phyloP scores from a whole-genome alignment of 2,329 filamentous ascomycete species.

The Drechslerella dactyloides region DNA sequence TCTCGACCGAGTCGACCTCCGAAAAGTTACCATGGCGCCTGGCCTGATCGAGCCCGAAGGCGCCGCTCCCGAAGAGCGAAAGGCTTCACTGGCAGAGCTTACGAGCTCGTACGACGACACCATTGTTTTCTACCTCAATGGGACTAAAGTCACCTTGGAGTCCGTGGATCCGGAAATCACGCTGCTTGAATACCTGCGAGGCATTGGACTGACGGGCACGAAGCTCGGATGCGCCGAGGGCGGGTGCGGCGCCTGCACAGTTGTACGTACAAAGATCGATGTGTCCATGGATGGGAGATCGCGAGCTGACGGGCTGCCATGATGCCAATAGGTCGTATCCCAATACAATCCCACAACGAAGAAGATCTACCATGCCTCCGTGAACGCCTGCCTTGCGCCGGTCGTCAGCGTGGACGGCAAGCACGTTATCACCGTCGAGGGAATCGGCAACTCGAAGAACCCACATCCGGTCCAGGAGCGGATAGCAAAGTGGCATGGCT shows the following conservation, averaged over 20 bases:
- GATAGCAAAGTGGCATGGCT: constrained; percentile 88
- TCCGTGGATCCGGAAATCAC: constrained; percentile 85
- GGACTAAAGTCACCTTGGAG: constrained; percentile 84
- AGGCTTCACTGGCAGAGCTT: constrained; percentile 65
- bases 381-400: constrained; percentile 94
- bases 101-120: constrained; percentile 84
- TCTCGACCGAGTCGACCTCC: not conserved
- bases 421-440: constrained; percentile 96
- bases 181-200: constrained; percentile 87
- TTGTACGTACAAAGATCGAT: constrained; percentile 63
- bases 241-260: constrained; percentile 93
- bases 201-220: constrained; percentile 90
- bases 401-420: constrained; percentile 94
- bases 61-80: constrained; percentile 61
- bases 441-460: constrained; percentile 83
- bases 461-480: constrained; percentile 91
- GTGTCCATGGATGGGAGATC: not conserved
- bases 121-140: constrained; percentile 91
- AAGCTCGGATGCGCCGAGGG: constrained; percentile 97
- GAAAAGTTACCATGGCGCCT: constrained; percentile 64
- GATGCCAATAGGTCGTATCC: constrained; percentile 70
- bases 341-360: constrained; percentile 92
- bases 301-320: not conserved
- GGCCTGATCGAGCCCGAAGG: constrained; percentile 61
- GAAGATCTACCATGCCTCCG: constrained; percentile 91